Evolutionary conservation across 2,329 filamentous ascomycete species (phyloP).

Genomic region (Hirsutella minnesotensis): DNA sequence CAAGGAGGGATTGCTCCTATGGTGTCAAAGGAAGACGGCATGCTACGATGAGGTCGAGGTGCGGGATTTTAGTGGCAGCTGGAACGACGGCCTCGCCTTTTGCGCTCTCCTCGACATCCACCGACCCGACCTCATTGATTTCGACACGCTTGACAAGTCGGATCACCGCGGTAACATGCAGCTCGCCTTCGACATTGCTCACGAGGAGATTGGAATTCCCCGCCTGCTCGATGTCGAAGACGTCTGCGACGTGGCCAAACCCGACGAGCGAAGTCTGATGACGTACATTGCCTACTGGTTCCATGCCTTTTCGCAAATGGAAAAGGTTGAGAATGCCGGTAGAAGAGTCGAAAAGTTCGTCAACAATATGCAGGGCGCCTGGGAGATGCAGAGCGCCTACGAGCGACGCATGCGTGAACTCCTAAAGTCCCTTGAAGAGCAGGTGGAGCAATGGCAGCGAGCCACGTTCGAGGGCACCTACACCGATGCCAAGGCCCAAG

Average conservation of each 20-base stretch:
- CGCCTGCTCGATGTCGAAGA: conserved; percentile 94
- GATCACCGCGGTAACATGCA: conserved; percentile 98
- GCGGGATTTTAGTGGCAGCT: conserved; percentile 86
- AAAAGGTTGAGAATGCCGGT: conserved; percentile 94
- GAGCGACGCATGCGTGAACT: conserved; percentile 83
- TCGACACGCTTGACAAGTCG: conserved; percentile 82
- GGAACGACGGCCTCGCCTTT: conserved; percentile 96
- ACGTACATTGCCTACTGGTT: conserved; percentile 99
- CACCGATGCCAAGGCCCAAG: conserved; percentile 79
- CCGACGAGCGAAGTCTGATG: conserved; percentile 94
- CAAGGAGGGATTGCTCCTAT: conserved; percentile 86
- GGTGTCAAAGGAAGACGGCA: conserved; percentile 97
- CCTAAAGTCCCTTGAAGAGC: conserved; percentile 59
- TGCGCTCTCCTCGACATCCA: conserved; percentile 95
- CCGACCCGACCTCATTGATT: conserved; percentile 92
- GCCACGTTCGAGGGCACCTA: conserved; percentile 87
- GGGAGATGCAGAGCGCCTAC: conserved; percentile 98
- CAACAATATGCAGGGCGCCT: conserved; percentile 96
- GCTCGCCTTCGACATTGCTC: conserved; percentile 89
- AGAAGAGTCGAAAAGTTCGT: conserved; percentile 96
- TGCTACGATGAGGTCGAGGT: conserved; percentile 97
- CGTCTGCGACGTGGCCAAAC: conserved; percentile 91
- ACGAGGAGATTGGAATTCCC: conserved; percentile 93
- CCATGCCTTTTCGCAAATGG: conserved; percentile 98
- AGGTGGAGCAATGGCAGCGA: conserved; percentile 65